Conservation (phyloP, 345 rosid species). For the Eutrema yunnanense region DNA sequence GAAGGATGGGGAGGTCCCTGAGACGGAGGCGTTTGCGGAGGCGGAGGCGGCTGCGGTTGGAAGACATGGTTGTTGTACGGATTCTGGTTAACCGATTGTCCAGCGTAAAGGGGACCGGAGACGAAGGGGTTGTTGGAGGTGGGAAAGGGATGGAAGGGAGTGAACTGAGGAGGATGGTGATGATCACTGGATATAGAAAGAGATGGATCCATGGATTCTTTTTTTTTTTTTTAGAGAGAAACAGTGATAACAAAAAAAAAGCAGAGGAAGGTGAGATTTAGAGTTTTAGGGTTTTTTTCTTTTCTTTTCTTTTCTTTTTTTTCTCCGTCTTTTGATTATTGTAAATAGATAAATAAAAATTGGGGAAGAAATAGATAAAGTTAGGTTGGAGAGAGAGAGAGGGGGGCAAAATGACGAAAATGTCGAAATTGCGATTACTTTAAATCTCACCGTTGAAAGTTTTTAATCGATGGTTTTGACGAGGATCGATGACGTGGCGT, state of each 20-base stretch:
- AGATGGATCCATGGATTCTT: constrained; percentile 25
- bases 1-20: background rate
- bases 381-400: background rate
- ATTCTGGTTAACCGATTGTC: too few relatives aligned
- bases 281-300: constrained; percentile 14
- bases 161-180: constrained; percentile 5
- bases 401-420: background rate
- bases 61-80: constrained; percentile 2
- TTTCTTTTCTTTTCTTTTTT: background rate
- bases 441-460: background rate
- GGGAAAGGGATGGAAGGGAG: background rate
- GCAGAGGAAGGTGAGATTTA: constrained; percentile 4
- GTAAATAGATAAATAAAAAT: background rate
- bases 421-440: background rate
- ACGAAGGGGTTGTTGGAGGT: background rate
- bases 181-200: constrained; percentile 13
- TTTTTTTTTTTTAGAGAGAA: background rate
- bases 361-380: background rate
- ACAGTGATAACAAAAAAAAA: background rate
- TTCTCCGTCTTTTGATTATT: background rate
- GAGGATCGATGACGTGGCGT: constrained; percentile 10
- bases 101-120: background rate
- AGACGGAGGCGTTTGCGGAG: background rate
- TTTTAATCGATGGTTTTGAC: background rate
- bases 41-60: background rate